phyloP scores from a whole-genome alignment of 352 stramenopile genomes.

The Phytophthora quininea region DNA sequence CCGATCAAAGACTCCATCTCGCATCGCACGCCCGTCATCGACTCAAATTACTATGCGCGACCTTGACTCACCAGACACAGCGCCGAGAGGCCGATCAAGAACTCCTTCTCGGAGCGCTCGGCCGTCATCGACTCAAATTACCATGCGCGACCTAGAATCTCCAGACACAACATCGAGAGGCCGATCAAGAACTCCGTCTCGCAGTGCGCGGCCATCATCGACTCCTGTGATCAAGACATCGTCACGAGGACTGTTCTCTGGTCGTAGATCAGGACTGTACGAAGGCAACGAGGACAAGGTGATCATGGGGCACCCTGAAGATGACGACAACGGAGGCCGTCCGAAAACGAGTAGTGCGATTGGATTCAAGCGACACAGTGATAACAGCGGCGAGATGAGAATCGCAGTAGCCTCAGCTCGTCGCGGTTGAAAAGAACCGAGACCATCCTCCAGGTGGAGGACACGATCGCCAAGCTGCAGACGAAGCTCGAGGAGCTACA shows the following conservation, averaged over 20 bases:
- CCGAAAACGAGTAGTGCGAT: slow-evolving; percentile 14
- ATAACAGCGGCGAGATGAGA: slow-evolving; percentile 15
- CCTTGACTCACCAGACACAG: too few relatives aligned
- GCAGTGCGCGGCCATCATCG: slow-evolving; percentile 3
- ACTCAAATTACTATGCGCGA: too few relatives aligned
- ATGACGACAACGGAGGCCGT: slow-evolving; percentile 29
- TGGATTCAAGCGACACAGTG: slow-evolving; percentile 12
- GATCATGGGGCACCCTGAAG: slow-evolving; percentile 57
- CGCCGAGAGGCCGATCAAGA: too few relatives aligned
- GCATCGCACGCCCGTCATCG: too few relatives aligned
- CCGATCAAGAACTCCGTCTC: too few relatives aligned
- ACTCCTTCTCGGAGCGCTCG: slow-evolving; percentile 12
- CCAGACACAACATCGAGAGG: slow-evolving; percentile 1
- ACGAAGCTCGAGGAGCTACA: slow-evolving; percentile 72
- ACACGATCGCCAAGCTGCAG: slow-evolving; percentile 57
- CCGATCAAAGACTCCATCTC: too few relatives aligned
- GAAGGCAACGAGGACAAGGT: slow-evolving; percentile 70
- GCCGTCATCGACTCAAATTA: too few relatives aligned
- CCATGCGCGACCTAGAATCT: not conserved
- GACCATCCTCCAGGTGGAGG: slow-evolving; percentile 56
- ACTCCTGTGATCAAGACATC: slow-evolving; percentile 41
- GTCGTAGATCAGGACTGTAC: slow-evolving; percentile 41
- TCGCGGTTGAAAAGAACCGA: slow-evolving; percentile 37
- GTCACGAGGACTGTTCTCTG: slow-evolving; percentile 65
- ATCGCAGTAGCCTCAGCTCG: slow-evolving; percentile 9